Evolutionary conservation across 202 grass and related monocot species (phyloP), one percentile per base, ranked within the genome.

Genomic region (Digitaria exilis): DNA sequence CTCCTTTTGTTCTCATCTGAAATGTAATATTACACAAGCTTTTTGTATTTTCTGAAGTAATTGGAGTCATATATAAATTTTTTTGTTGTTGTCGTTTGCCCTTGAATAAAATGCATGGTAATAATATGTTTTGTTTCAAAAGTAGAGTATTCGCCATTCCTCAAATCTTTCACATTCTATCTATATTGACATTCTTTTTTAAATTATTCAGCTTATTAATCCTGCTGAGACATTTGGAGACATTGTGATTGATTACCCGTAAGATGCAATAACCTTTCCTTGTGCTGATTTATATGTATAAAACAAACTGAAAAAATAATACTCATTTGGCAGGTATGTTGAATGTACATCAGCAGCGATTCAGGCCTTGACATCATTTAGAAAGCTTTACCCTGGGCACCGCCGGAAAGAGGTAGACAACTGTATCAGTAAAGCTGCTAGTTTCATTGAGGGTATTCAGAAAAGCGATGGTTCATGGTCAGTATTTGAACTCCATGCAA

Each of bases 231-330:
- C 90, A 44, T 97, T 97, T 73, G 95, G 92, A 39, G 87, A 90
- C 67, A 93, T 97, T 77, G 79, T 94, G 71, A 94, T 97, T 73
- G 95, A 97, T 91, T 94, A 97, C 71, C 84, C 92, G 95, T 97
- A 93, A 93, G 95, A 94, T 64, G 48, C 14, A 11, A 73, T 73
- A 62, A 83, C 51, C 63, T 11, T 71, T 54, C 17, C 46, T 80
- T 79, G 18, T 87, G 32, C 6, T 65, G 15, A 70, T 68, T 63
- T 84, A 50, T 52, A 91, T 76, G 29, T 30, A 59, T 25, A 77
- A 88, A 45, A 54, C 22, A 87, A 73, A 67, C 28, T 86, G 17
- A 71, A 88, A 71, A 69, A 32, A 13, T 42, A 63, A 88, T 42
- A 51, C 16, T 48, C 31, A 32, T 77, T 82, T 83, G 2, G 34